Percentiles rank a stretch among this genome's conserved stretches.
Evolutionary conservation across 2,329 filamentous ascomycete species (phyloP).

Genomic region (Botrytis tulipae): DNA sequence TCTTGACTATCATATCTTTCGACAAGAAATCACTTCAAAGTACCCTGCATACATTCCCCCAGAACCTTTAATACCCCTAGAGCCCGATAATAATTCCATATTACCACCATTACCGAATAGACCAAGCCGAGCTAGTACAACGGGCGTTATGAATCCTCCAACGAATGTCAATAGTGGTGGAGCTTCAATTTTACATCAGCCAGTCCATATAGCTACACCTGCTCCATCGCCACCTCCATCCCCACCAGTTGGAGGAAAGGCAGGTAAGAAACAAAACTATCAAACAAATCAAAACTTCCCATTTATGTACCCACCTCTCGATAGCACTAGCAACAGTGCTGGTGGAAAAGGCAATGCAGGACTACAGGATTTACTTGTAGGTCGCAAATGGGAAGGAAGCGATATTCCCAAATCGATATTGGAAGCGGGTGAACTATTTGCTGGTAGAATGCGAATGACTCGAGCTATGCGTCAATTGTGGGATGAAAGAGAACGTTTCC

Average conservation of each 20-base stretch:
- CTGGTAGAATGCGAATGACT: conserved; percentile 85
- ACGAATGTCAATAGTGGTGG: conserved; percentile 54
- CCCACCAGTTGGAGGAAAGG: conserved; percentile 81
- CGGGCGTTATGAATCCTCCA: conserved; percentile 60
- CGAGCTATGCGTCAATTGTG: conserved; percentile 89
- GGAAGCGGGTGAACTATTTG: conserved; percentile 90
- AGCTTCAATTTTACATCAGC: conserved; percentile 86
- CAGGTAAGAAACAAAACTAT: conserved; percentile 97
- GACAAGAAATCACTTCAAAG: conserved; percentile 95
- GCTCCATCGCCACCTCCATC: conserved; percentile 94
- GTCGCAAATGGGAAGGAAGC: conserved; percentile 86
- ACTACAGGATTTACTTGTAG: conserved; percentile 75
- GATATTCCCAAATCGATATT: conserved; percentile 93
- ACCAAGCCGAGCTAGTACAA: conserved; percentile 58
- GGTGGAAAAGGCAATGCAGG: conserved; percentile 85
- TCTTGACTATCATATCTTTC: conserved; percentile 92
- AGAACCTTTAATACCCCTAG: conserved; percentile 75
- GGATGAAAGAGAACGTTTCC: conserved; percentile 87
- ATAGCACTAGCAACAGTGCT: conserved; percentile 82
- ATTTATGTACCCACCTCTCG: conserved; percentile 92
- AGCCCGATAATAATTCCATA: conserved; percentile 87
- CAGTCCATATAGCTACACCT: conserved; percentile 97
- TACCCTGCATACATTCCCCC: conserved; percentile 96
- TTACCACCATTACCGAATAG: conserved; percentile 81
- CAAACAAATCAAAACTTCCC: conserved; percentile 99